A percentile compares a stretch with the other conserved stretches of the same genome.
Conservation (phyloP, 768 basidiomycete species). For the Collybia nuda region DNA sequence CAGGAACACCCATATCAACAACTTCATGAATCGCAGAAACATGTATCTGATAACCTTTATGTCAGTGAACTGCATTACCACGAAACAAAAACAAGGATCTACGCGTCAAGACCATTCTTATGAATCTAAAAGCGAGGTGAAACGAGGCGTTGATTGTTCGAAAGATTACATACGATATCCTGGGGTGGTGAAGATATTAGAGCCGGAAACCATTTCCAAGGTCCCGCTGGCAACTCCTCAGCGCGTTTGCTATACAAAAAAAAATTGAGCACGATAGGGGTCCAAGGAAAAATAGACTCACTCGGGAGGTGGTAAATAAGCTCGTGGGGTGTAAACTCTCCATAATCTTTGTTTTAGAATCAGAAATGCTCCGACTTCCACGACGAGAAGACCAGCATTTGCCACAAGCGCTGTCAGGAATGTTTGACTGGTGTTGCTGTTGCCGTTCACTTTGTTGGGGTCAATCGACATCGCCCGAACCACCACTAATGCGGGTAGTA, state of each 20-base stretch:
- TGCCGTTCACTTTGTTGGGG: constrained; percentile 21
- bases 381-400: constrained; percentile 45
- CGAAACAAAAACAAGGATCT: constrained; percentile 33
- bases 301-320: constrained; percentile 59
- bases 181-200: constrained; percentile 37
- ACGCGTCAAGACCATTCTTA: constrained; percentile 70
- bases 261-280: neutral
- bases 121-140: constrained; percentile 34
- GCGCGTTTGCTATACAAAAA: constrained; percentile 39
- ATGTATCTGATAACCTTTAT: constrained; percentile 38
- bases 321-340: constrained; percentile 61
- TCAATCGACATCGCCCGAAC: no score
- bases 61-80: neutral
- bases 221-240: constrained; percentile 38
- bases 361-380: constrained; percentile 56
- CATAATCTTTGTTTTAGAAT: constrained; percentile 55
- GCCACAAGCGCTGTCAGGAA: constrained; percentile 63
- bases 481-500: no score
- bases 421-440: constrained; percentile 38
- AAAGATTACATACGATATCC: constrained; percentile 39
- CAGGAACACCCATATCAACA: constrained; percentile 58
- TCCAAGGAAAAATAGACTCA: constrained; percentile 23
- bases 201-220: constrained; percentile 53
- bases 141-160: neutral
- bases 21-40: constrained; percentile 62